These are phyloP conservation scores for Coemansia sp. DNA, from an alignment of 192 early-diverging fungal species.

Conservation along the genomic window DNA sequence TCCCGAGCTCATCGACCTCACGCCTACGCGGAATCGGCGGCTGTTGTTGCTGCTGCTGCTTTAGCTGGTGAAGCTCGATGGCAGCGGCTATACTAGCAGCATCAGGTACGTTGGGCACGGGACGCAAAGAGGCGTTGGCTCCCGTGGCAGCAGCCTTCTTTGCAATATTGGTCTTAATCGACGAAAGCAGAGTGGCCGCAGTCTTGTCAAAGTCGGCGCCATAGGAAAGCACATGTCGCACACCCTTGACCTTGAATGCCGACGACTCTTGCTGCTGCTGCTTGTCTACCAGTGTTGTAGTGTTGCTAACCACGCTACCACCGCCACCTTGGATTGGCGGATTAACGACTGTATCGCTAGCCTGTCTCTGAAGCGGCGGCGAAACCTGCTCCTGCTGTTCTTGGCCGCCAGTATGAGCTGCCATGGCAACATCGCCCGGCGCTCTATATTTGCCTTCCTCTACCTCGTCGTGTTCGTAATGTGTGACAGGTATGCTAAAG, in stretches of 20 bases:
- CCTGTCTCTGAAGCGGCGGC: neutral
- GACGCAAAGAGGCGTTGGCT: conserved; percentile 16
- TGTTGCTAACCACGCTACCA: neutral
- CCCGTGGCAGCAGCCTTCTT: conserved; percentile 22
- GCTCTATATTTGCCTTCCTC: neutral
- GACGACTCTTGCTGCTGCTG: conserved; percentile 23
- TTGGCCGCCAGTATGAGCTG: neutral
- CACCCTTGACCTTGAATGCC: conserved; percentile 50
- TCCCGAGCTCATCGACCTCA: neutral
- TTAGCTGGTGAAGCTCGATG: conserved; percentile 54
- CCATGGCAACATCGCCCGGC: neutral
- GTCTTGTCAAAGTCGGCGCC: conserved; percentile 55
- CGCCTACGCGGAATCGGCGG: neutral
- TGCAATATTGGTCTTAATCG: conserved; percentile 54
- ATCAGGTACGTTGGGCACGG: conserved; percentile 14
- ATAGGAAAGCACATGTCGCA: conserved; percentile 52
- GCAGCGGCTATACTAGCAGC: conserved; percentile 46
- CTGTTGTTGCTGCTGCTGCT: conserved; percentile 24
- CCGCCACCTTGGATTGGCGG: neutral
- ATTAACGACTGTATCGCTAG: conserved; percentile 1
- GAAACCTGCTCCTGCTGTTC: neutral
- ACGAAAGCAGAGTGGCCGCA: conserved; percentile 50
- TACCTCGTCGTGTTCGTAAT: conserved; percentile 6
- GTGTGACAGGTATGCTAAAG: conserved; percentile 4
- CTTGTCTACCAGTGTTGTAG: conserved; percentile 7